Conservation (phyloP, 805 yeast species). For the Blastobotrys chiropterorum region DNA sequence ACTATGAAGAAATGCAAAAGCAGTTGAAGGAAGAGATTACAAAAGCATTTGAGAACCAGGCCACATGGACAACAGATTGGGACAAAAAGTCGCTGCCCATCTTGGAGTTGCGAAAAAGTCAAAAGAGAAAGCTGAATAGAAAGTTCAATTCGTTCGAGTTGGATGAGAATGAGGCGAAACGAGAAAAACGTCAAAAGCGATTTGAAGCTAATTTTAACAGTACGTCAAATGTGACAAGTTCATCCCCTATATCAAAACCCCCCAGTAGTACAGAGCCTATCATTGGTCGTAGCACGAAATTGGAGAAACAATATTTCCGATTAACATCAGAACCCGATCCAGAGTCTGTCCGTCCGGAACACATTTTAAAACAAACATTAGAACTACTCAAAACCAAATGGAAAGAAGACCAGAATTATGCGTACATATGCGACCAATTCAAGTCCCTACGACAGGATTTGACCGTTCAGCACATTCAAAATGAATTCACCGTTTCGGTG, state of each 20-base stretch:
- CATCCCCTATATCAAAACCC: too few relatives aligned
- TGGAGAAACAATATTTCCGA: constrained; percentile 77
- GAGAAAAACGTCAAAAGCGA: constrained; percentile 41
- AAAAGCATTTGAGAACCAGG: constrained; percentile 40
- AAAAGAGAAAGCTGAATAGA: neutral
- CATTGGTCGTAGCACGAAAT: constrained; percentile 55
- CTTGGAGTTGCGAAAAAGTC: constrained; percentile 9
- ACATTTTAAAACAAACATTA: constrained; percentile 53
- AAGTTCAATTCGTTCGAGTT: neutral
- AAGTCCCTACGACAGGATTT: constrained; percentile 90
- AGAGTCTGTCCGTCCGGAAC: constrained; percentile 66
- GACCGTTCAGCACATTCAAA: constrained; percentile 82
- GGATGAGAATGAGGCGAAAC: neutral
- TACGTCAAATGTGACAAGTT: constrained; percentile 5
- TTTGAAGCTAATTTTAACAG: constrained; percentile 34
- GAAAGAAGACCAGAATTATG: constrained; percentile 49
- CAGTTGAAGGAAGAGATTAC: constrained; percentile 48
- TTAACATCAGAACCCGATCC: constrained; percentile 92
- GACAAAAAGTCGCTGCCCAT: constrained; percentile 43
- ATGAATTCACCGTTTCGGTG: constrained; percentile 67
- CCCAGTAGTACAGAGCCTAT: constrained; percentile 26
- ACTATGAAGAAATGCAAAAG: constrained; percentile 38
- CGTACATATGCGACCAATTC: constrained; percentile 81
- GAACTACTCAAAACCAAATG: constrained; percentile 49
- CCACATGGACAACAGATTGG: constrained; percentile 52